Evolutionary conservation across 306 rosid species (phyloP), one percentile per base, ranked within the genome.

Genomic region (Quercus engelmannii): DNA sequence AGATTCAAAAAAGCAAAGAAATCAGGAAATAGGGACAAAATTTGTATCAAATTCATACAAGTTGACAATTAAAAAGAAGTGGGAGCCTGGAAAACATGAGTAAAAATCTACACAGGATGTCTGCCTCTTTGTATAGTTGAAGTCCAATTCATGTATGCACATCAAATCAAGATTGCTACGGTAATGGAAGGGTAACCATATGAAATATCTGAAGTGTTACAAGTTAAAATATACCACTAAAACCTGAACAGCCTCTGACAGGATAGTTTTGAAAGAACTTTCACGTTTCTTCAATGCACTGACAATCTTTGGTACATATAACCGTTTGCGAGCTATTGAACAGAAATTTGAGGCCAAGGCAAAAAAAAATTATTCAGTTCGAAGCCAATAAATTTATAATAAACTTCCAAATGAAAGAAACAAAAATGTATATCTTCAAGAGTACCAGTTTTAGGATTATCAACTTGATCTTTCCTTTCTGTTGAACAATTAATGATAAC

Each of bases 231-330:
- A 81, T 81, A 94, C 97, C 94, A 85, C 83, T 25, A 86, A 72
- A 84, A 73, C 35, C 72, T 86, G 89, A 80, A 87, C 83, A 82
- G 92, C 90, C 83, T 83, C 73, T 86, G 86, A 89, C 69, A 94
- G 80, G 75, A 11, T 65, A 76, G 81, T 76, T 77, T 83, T 85
- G 76, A 92, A 94, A 55, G 88, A 85, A 72, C 83, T 77, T 74
- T 94, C 98, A 78, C 96, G 85, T 81, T 87, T 87, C 91, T 87
- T 89, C 87, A 88, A 68, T 75, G 78, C 79, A 79, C 76, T 79
- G 71, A 88, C 82, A 84, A 82, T 76, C 83, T 82, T 90, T 80
- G 90, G 78, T 70, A 81, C 73, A 73, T 55, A 41, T 79, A 88
- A 71, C 87, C 77, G 75, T 79, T 77, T 90, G 82, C 72, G 85